A percentile compares a stretch with the other conserved stretches of the same genome.
Evolutionary conservation across 192 early-diverging fungal genomes (phyloP).

Genomic region (Entomortierella parvispora): DNA sequence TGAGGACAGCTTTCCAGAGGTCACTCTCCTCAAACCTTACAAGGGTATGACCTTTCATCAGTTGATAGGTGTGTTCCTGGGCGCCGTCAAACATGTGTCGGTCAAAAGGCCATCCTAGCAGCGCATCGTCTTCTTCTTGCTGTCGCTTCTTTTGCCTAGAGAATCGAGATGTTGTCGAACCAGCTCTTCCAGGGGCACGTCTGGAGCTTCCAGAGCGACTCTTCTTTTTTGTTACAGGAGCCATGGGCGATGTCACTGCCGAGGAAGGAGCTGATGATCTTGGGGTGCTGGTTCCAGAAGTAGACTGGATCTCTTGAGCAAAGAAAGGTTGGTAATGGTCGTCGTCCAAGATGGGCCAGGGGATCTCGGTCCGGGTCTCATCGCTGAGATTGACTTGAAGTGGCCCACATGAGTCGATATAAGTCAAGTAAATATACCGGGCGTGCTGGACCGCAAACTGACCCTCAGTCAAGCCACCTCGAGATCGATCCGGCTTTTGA

Average conservation of each 20-base stretch:
- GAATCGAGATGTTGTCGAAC: too few species aligned
- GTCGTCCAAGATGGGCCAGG: slow-evolving; percentile 71
- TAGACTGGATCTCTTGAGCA: background rate
- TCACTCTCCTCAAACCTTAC: slow-evolving; percentile 74
- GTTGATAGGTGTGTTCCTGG: slow-evolving; percentile 78
- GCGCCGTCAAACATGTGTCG: slow-evolving; percentile 84
- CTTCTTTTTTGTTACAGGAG: background rate
- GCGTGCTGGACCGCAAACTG: slow-evolving; percentile 57
- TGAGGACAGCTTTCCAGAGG: slow-evolving; percentile 55
- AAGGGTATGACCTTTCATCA: slow-evolving; percentile 79
- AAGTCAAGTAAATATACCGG: slow-evolving; percentile 83
- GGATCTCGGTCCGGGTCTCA: slow-evolving; percentile 77
- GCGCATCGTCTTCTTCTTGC: background rate
- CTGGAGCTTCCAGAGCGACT: background rate
- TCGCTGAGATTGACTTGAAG: slow-evolving; percentile 77
- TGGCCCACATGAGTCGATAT: slow-evolving; percentile 72
- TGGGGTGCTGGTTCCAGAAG: background rate
- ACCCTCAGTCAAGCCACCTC: background rate
- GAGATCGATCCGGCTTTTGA: background rate
- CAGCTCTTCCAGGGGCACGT: background rate
- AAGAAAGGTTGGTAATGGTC: background rate
- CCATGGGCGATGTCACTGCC: background rate
- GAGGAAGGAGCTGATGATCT: background rate
- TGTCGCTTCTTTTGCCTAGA: background rate
- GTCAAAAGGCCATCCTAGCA: slow-evolving; percentile 52